These are phyloP conservation scores for Castanea sativa DNA, from an alignment of 306 rosid species.

Conservation along the genomic window DNA sequence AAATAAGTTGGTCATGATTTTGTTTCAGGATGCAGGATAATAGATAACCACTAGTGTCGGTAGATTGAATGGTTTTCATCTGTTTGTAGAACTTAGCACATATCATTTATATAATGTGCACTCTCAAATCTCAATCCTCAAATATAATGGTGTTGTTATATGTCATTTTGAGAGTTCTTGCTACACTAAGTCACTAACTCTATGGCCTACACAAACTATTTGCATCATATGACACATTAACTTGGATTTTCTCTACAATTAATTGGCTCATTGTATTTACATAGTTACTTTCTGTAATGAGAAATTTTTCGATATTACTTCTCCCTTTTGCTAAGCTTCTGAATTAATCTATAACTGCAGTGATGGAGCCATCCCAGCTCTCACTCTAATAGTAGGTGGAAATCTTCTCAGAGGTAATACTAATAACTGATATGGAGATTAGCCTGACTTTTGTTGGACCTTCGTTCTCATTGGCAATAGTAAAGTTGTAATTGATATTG, in stretches of 20 bases:
- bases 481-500: no score
- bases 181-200: neutral
- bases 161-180: neutral
- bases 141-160: neutral
- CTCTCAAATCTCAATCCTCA: neutral
- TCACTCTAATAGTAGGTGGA: slow-evolving; percentile 48
- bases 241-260: neutral
- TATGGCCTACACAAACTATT: neutral
- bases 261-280: neutral
- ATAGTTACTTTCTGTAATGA: neutral
- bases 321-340: neutral
- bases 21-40: neutral
- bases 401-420: slow-evolving; percentile 48
- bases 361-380: slow-evolving; percentile 44
- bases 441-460: neutral
- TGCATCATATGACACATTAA: neutral
- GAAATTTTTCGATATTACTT: neutral
- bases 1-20: neutral
- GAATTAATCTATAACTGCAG: slow-evolving; percentile 21
- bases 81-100: neutral
- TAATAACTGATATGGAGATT: neutral
- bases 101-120: neutral
- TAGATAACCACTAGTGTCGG: neutral
- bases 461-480: neutral
- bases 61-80: neutral